Conservation (phyloP, 768 basidiomycete genomes). For the Amanita fuliginea region DNA sequence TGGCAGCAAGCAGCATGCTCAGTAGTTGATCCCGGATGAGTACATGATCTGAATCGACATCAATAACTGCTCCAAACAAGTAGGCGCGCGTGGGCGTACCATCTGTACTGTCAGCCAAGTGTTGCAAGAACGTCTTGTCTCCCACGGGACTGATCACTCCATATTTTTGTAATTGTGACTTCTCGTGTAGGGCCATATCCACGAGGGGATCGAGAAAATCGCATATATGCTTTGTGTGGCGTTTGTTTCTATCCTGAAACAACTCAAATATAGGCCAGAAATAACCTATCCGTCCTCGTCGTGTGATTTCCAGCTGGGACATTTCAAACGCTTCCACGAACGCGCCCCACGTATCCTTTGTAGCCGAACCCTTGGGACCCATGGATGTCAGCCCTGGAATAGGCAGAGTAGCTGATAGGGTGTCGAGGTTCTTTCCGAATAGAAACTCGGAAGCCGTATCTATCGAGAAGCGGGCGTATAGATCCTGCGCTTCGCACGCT, state of each 20-base stretch:
- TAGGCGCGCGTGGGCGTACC: conserved; percentile 23
- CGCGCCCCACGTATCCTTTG: conserved; percentile 48
- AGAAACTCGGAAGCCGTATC: conserved; percentile 68
- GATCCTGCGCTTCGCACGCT: conserved; percentile 56
- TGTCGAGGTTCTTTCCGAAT: conserved; percentile 55
- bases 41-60: conserved; percentile 34
- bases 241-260: conserved; percentile 39
- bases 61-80: background rate
- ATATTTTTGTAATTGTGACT: conserved; percentile 23
- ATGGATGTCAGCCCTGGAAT: conserved; percentile 30
- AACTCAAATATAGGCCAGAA: conserved; percentile 55
- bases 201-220: conserved; percentile 58
- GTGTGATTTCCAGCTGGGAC: conserved; percentile 41
- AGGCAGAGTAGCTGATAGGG: conserved; percentile 44
- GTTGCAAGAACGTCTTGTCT: conserved; percentile 57
- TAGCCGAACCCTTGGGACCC: conserved; percentile 51
- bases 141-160: conserved; percentile 27
- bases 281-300: conserved; percentile 38
- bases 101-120: conserved; percentile 54
- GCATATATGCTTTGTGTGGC: conserved; percentile 39
- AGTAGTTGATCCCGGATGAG: conserved; percentile 70
- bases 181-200: conserved; percentile 35
- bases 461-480: conserved; percentile 56
- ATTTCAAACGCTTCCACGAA: conserved; percentile 50
- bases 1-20: conserved; percentile 64